Base-by-base conservation (phyloP, 768 basidiomycete genomes). In the Tulasnella sp. region DNA sequence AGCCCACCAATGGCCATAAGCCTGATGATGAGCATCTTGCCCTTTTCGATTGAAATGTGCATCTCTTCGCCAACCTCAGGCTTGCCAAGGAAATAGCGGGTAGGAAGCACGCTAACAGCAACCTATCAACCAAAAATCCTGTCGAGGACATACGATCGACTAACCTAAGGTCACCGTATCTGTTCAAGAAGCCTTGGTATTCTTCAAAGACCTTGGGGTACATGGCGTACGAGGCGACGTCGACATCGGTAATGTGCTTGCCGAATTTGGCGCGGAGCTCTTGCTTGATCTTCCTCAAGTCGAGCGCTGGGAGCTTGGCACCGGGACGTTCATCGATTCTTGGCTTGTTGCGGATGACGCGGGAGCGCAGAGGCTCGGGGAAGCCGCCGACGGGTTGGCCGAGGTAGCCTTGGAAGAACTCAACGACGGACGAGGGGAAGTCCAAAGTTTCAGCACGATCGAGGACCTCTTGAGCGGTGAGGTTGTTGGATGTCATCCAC, bases 171-270 rank as follows among this genome's bases (percentile, higher is more conserved):
- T 96, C 91, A 34, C 93, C 96, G 68, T 85, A 98, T 73, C 88
- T 94, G 75, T 89, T 86, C 60, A 93, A 76, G 74, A 97, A 99
- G 62, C 82, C 78, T 68, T 91, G 87, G 69, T 85, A 97, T 69
- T 99, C 94, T 68, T 98, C 96, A 68, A 97, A 98, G 59, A 94
- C 91, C 83, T 96, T 94, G 40, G 94, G 92, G 68, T 97, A 99
- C 93, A 99, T 97, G 69, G 87, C 86, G 74, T 91, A 96, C 50
- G 88, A 92, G 36, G 84, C 82, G 43, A 98, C 93, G 69, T 99
- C 96, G 49, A 77, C 75, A 68, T 94, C 91, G 8, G 86, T 86
- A 67, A 99, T 93, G 67, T 90, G 85, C 70, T 87, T 88, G 54
- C 96, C 96, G 70, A 87, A 98, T 71, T 88, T 96, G 72, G 85